A percentile compares a stretch with the other conserved stretches of the same genome.
Evolutionary conservation across 2,329 filamentous ascomycete genomes (phyloP).

Genomic region (Aureobasidium uvarum): DNA sequence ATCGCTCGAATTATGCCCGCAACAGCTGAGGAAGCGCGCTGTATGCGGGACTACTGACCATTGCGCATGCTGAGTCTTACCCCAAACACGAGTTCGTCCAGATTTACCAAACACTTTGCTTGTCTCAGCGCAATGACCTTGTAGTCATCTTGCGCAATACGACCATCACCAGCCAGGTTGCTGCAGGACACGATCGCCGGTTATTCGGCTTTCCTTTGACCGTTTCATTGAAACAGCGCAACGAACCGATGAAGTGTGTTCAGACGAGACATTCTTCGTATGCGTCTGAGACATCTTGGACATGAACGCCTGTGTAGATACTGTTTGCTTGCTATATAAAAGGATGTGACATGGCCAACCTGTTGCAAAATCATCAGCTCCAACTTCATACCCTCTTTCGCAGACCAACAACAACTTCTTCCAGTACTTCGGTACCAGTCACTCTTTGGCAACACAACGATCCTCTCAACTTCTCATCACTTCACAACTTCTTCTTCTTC

Average conservation of each 20-base stretch:
- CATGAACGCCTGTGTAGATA: not conserved
- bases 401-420: not conserved
- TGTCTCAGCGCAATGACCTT: no score
- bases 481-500: not conserved
- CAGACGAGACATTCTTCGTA: not conserved
- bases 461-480: not conserved
- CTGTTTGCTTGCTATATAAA: not conserved
- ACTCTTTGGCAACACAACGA: not conserved
- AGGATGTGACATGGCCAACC: not conserved
- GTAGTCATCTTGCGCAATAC: no score
- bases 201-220: no score
- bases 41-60: no score
- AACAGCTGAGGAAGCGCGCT: no score
- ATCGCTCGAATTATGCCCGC: no score
- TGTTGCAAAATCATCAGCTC: not conserved
- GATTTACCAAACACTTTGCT: no score
- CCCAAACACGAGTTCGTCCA: no score
- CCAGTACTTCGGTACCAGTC: constrained; percentile 6
- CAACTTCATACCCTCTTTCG: not conserved
- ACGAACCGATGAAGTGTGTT: not conserved
- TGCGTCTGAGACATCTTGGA: not conserved
- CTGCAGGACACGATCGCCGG: not conserved
- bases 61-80: no score
- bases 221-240: no score
- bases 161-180: no score